These are phyloP conservation scores for Tuber brumale DNA, from an alignment of 495 filamentous ascomycete species.

Conservation along the genomic window DNA sequence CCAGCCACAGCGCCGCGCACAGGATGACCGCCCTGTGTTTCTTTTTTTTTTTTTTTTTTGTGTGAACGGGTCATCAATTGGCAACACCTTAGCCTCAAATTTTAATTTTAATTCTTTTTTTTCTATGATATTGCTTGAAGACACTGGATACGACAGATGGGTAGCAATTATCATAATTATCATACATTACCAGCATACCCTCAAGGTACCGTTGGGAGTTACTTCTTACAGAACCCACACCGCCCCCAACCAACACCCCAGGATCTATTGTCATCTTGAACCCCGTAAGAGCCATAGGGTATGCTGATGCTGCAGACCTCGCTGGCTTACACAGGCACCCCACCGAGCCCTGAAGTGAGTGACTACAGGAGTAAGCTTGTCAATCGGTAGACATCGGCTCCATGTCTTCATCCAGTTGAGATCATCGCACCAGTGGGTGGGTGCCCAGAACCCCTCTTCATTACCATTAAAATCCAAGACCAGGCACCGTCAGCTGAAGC, in stretches of 20 bases:
- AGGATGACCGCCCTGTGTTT: not conserved
- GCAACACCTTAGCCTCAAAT: not conserved
- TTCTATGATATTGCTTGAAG: not conserved
- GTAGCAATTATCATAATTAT: not conserved
- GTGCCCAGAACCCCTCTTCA: not conserved
- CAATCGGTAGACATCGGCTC: not conserved
- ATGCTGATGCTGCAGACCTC: not conserved
- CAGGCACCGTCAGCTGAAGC: constrained; percentile 3
- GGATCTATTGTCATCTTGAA: not conserved
- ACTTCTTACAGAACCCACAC: not conserved
- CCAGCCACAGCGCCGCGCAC: not conserved
- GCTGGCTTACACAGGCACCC: not conserved
- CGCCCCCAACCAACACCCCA: not conserved
- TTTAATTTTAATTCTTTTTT: not conserved
- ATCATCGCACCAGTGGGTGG: not conserved
- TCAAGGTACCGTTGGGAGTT: not conserved
- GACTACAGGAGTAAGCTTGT: not conserved
- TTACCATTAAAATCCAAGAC: not conserved
- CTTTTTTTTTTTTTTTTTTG: not conserved
- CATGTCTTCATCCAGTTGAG: not conserved
- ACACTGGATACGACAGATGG: not conserved
- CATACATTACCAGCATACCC: not conserved
- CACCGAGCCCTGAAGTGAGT: not conserved
- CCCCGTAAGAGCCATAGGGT: not conserved
- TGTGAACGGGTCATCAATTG: not conserved